Conservation (phyloP, 2,329 filamentous ascomycete species). For the Helminthosporium solani region DNA sequence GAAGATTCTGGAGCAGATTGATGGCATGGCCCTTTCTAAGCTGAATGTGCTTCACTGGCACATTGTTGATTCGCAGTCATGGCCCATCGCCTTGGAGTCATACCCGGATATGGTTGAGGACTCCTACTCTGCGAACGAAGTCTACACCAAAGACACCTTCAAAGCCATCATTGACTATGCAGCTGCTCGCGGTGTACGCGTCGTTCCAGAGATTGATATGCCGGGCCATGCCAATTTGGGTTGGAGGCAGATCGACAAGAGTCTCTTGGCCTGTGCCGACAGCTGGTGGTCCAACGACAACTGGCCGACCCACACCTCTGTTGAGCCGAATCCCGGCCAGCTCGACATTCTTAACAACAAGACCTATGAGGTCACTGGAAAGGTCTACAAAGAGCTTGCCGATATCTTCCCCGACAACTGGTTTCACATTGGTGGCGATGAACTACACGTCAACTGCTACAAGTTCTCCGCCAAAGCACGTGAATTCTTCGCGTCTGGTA, state of each 20-base stretch:
- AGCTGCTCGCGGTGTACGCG: slow-evolving; percentile 57
- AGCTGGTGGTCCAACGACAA: slow-evolving; percentile 63
- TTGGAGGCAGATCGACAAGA: slow-evolving; percentile 58
- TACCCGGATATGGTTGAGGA: slow-evolving; percentile 57
- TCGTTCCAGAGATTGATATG: slow-evolving; percentile 64
- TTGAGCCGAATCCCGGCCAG: slow-evolving; percentile 59
- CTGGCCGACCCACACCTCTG: slow-evolving; percentile 56
- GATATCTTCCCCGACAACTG: slow-evolving; percentile 53
- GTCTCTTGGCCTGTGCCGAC: slow-evolving; percentile 57
- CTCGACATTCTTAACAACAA: slow-evolving; percentile 58
- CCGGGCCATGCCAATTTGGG: slow-evolving; percentile 59
- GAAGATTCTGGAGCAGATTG: slow-evolving; percentile 57
- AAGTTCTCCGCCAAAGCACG: slow-evolving; percentile 55
- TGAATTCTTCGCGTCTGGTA: slow-evolving; percentile 54
- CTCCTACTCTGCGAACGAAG: slow-evolving; percentile 54
- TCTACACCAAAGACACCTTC: slow-evolving; percentile 49
- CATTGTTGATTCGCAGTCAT: slow-evolving; percentile 57
- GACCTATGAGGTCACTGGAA: slow-evolving; percentile 56
- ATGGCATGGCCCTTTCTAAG: slow-evolving; percentile 58
- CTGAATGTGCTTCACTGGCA: slow-evolving; percentile 61
- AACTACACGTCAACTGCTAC: slow-evolving; percentile 58
- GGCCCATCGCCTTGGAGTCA: slow-evolving; percentile 52
- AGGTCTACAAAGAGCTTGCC: slow-evolving; percentile 57
- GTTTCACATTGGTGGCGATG: slow-evolving; percentile 59
- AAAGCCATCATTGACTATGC: slow-evolving; percentile 52